Evolutionary conservation across 345 rosid genomes (phyloP), one percentile per base, ranked within the genome.

Genomic region (Eucalyptus melliodora): DNA sequence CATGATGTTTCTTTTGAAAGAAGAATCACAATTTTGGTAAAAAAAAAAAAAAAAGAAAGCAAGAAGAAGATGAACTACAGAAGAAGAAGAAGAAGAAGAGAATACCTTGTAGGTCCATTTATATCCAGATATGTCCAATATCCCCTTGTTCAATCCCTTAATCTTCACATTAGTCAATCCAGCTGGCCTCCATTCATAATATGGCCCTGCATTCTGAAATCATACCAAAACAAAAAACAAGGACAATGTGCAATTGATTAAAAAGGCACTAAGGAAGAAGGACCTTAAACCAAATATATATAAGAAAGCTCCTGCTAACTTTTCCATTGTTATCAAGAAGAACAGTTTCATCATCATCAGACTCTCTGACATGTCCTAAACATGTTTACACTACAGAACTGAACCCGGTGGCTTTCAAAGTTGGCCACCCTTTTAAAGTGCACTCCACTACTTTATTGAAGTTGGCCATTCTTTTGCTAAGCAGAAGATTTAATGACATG

Each of bases 131-230:
- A 97, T 93, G 91, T 97, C 97, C 81, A 95, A 12, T 37, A 95
- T 95, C 87, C 98, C 98, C 87, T 89, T 93, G 92, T 91, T 95
- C 89, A 98, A 90, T 44, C 99, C 99, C 89, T 92, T 85, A 55
- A 98, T 95, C 90, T 92, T 93, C 87, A 97, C 98, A 91, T 96
- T 94, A 53, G 97, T 94, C 65, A 95, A 92, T 88, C 99, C 98
- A 15, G 98, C 98, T 91, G 93, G 94, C 88, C 92, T 90, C 94
- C 94, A 98, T 92, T 98, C 99, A 89, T 98, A 97, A 92, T 90
- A 92, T 34, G 97, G 88, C 88, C 99, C 99, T 77, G 98, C 99
- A 93, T 94, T 98, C 99, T 97, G 93, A 90, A 91, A 91, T 87
- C 89, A 93, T 86, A 53, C 91, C 60, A 34, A 82, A 62, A 77